These are phyloP conservation scores for Aureobasidium musti DNA, from an alignment of 2,329 filamentous ascomycete genomes.

Conservation along the genomic window DNA sequence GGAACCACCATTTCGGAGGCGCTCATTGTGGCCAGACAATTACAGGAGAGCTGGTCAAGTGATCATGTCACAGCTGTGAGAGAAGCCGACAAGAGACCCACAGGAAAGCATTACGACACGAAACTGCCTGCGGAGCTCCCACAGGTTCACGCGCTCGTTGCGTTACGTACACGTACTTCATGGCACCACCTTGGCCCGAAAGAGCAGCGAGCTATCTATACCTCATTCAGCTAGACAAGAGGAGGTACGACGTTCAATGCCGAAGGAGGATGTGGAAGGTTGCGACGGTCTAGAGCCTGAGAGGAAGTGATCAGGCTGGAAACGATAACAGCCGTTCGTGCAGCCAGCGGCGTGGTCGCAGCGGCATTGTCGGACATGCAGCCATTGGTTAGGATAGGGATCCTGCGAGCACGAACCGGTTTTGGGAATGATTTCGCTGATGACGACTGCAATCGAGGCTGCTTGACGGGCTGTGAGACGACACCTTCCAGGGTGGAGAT, in stretches of 20 bases:
- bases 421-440: background rate
- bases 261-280: conserved; percentile 1
- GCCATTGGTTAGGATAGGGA: background rate
- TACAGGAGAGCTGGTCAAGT: background rate
- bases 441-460: background rate
- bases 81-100: background rate
- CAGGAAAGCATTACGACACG: background rate
- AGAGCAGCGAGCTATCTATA: background rate
- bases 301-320: background rate
- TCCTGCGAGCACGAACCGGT: background rate
- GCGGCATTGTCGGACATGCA: background rate
- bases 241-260: background rate
- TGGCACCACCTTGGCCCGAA: background rate
- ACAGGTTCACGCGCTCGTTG: background rate
- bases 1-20: background rate
- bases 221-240: background rate
- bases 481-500: background rate
- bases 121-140: background rate
- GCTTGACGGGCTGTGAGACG: background rate
- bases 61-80: background rate
- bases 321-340: background rate
- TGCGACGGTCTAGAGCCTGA: background rate
- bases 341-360: background rate
- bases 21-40: background rate
- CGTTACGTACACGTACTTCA: background rate